phyloP scores from a whole-genome alignment of 345 rosid species.

The Linum tenue region DNA sequence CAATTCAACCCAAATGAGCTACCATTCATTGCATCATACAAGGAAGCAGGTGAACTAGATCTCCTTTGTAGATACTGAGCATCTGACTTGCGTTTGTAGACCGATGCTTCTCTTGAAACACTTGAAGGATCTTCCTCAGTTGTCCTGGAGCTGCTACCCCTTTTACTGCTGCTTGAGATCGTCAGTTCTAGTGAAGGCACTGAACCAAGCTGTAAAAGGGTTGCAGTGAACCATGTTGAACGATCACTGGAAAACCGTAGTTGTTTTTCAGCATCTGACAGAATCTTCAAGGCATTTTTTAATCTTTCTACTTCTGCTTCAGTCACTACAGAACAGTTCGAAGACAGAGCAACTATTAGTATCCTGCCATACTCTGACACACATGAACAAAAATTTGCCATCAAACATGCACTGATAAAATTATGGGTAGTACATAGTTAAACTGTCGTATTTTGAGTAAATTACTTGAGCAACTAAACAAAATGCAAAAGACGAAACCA shows the following conservation, averaged over 20 bases:
- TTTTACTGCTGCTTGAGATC: constrained; percentile 68
- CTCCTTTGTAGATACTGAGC: constrained; percentile 33
- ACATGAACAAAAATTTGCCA: background rate
- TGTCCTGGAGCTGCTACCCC: constrained; percentile 65
- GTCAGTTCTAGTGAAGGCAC: constrained; percentile 65
- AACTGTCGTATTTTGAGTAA: no score
- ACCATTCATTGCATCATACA: constrained; percentile 36
- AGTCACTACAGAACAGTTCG: constrained; percentile 41
- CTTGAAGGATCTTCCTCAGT: constrained; percentile 78
- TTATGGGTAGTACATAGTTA: background rate
- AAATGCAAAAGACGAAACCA: background rate
- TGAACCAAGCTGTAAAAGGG: constrained; percentile 86
- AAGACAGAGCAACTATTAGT: background rate
- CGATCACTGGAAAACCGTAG: constrained; percentile 79
- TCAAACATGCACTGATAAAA: background rate
- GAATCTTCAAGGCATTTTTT: constrained; percentile 93
- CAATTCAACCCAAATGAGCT: constrained; percentile 27
- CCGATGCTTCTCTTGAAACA: constrained; percentile 48
- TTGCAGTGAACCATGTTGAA: constrained; percentile 95
- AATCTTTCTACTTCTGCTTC: constrained; percentile 77
- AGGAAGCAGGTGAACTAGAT: constrained; percentile 50
- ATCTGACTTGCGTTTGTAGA: constrained; percentile 48
- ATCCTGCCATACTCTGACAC: background rate
- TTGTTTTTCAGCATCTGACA: constrained; percentile 93
- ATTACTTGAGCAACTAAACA: no score